These are phyloP conservation scores for Nepenthes alata DNA, from an alignment of 179 eudicot species.

Conservation along the genomic window DNA sequence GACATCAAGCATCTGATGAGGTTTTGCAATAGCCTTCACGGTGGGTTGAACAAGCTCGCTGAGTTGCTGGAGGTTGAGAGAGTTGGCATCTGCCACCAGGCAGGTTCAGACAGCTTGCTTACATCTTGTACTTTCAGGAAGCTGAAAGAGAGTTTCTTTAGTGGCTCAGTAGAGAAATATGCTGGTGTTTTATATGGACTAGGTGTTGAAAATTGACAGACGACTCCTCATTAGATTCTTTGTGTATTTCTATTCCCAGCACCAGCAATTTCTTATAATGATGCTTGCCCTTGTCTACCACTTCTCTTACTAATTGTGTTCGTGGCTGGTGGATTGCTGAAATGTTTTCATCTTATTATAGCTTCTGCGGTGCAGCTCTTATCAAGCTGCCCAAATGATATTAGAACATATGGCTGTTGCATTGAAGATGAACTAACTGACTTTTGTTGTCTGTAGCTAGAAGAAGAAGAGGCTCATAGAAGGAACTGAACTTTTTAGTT, in stretches of 20 bases:
- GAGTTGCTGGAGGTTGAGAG: slow-evolving; percentile 67
- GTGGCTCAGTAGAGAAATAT: slow-evolving; percentile 57
- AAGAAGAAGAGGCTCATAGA: no score
- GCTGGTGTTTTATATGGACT: slow-evolving; percentile 67
- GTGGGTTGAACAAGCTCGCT: slow-evolving; percentile 67
- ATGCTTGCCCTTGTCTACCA: no score
- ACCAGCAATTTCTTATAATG: no score
- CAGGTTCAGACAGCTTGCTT: slow-evolving; percentile 74
- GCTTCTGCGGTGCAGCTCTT: no score
- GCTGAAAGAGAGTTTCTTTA: slow-evolving; percentile 53
- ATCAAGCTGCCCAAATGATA: no score
- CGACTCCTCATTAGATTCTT: slow-evolving; percentile 1
- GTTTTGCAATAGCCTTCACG: slow-evolving; percentile 59
- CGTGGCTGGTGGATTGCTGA: no score
- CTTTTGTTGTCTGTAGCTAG: no score
- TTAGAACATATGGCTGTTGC: slow-evolving; percentile 8
- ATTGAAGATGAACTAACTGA: no score
- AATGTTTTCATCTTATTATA: no score
- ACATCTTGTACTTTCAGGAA: slow-evolving; percentile 62
- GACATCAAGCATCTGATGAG: slow-evolving; percentile 73
- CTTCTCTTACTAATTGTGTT: no score
- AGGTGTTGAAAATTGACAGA: slow-evolving; percentile 46
- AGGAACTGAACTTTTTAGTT: no score
- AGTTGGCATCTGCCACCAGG: slow-evolving; percentile 61
- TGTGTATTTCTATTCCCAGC: no score